Conservation (phyloP, 371 early-diverging fungal species). For the Amoeboaphelidium protococcarum region DNA sequence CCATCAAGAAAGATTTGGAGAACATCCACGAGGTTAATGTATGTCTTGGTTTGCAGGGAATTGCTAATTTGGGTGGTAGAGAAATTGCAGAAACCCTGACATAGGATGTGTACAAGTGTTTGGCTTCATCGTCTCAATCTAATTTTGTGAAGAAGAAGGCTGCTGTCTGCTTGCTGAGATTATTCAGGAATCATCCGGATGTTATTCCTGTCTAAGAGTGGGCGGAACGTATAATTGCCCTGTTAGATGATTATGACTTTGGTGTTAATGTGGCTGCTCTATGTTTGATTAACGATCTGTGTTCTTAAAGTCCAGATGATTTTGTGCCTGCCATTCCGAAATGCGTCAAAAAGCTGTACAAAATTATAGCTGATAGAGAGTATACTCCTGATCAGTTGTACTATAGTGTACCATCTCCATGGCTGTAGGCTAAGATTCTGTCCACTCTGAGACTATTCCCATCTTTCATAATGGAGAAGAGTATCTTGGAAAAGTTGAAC, state of each 20-base stretch:
- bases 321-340: conserved; percentile 39
- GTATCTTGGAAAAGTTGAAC: conserved; percentile 6
- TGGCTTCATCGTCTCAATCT: conserved; percentile 37
- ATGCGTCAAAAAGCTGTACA: conserved; percentile 46
- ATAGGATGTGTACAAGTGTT: conserved; percentile 47
- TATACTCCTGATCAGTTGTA: conserved; percentile 65
- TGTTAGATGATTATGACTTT: conserved; percentile 64
- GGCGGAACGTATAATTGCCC: conserved; percentile 45
- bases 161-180: conserved; percentile 59
- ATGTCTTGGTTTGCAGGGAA: conserved; percentile 75
- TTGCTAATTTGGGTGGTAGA: conserved; percentile 72
- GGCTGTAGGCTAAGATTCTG: conserved; percentile 86
- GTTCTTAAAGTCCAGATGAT: conserved; percentile 58
- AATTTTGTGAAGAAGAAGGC: conserved; percentile 84
- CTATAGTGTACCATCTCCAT: conserved; percentile 87
- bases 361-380: conserved; percentile 58
- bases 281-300: conserved; percentile 56
- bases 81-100: conserved; percentile 72
- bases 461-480: conserved; percentile 22
- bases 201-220: conserved; percentile 63
- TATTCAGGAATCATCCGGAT: conserved; percentile 70
- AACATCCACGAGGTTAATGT: conserved; percentile 60
- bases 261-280: conserved; percentile 62
- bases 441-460: conserved; percentile 81
- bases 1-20: conserved; percentile 63